Evolutionary conservation across 1,284 basidiomycete genomes (phyloP).

Genomic region (Sanghuangporus weigelae): DNA sequence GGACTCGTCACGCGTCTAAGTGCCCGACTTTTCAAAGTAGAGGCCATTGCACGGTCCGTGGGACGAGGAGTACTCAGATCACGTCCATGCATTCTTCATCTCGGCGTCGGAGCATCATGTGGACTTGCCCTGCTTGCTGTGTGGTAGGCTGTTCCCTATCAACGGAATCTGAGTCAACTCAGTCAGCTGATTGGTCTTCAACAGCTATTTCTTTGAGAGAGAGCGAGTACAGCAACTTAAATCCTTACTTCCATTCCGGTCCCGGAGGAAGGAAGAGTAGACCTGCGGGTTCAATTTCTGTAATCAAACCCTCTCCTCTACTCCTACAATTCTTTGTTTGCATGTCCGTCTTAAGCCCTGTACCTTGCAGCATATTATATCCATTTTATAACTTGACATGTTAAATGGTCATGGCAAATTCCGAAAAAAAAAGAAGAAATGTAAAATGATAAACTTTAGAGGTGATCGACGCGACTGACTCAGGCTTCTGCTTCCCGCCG

Average conservation of each 20-base stretch:
- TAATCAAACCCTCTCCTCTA: neutral
- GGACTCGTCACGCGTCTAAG: slow-evolving; percentile 10
- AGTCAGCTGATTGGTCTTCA: neutral
- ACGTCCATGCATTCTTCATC: slow-evolving; percentile 8
- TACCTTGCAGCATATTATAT: neutral
- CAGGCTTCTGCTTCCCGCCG: neutral
- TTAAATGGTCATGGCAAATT: neutral
- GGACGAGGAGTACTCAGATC: slow-evolving; percentile 5
- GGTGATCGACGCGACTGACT: neutral
- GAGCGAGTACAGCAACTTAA: neutral
- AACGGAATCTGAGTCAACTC: neutral
- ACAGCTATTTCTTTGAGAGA: slow-evolving; percentile 8
- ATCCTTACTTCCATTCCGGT: neutral
- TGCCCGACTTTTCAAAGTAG: neutral
- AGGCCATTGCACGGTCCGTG: neutral
- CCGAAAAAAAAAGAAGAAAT: neutral
- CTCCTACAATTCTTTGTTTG: neutral
- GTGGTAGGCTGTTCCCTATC: slow-evolving; percentile 1
- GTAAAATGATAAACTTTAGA: neutral
- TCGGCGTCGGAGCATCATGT: slow-evolving; percentile 8
- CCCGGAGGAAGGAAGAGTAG: neutral
- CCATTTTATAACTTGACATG: neutral
- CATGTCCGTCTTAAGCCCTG: neutral
- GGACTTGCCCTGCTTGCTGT: neutral
- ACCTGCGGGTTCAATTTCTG: neutral